Evolutionary conservation across 139 green algal genomes (phyloP).

Genomic region (Tetratostichococcus sp.): DNA sequence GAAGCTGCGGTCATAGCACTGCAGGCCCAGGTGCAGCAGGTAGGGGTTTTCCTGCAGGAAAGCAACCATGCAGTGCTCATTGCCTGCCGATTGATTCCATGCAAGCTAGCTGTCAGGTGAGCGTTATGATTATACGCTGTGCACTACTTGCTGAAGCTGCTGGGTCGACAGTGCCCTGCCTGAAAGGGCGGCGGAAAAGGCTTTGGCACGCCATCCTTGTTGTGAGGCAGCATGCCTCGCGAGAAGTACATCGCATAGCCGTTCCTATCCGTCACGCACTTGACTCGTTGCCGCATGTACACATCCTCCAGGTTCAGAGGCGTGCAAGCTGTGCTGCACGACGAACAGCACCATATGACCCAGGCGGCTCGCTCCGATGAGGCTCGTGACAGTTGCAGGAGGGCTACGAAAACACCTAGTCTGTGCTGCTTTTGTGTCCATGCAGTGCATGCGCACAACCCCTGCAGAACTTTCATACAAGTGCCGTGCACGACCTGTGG

Average conservation of each 20-base stretch:
- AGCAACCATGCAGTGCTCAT: too few relatives aligned
- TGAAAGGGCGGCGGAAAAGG: slow-evolving; percentile 36
- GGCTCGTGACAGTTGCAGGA: neutral
- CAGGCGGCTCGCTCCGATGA: neutral
- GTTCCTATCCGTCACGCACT: slow-evolving; percentile 52
- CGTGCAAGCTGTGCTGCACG: slow-evolving; percentile 55
- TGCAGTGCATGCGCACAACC: neutral
- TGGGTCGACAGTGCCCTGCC: neutral
- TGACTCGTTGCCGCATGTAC: slow-evolving; percentile 47
- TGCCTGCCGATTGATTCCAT: too few relatives aligned
- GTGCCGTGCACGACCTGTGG: neutral
- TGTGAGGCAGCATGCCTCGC: slow-evolving; percentile 59
- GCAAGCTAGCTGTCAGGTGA: too few relatives aligned
- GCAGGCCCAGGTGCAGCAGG: slow-evolving; percentile 61
- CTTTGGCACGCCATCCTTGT: slow-evolving; percentile 49
- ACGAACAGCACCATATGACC: neutral
- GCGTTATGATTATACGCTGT: too few relatives aligned
- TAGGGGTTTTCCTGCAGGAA: slow-evolving; percentile 36
- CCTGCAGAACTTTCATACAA: neutral
- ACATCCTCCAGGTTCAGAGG: slow-evolving; percentile 49
- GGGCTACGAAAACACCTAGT: too few relatives aligned
- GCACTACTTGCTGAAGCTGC: too few relatives aligned
- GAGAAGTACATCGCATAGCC: slow-evolving; percentile 76
- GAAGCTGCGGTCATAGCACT: slow-evolving; percentile 64
- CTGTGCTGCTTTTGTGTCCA: neutral